These are phyloP conservation scores for Mucor saturninus DNA, from an alignment of 371 early-diverging fungal genomes.

Conservation along the genomic window DNA sequence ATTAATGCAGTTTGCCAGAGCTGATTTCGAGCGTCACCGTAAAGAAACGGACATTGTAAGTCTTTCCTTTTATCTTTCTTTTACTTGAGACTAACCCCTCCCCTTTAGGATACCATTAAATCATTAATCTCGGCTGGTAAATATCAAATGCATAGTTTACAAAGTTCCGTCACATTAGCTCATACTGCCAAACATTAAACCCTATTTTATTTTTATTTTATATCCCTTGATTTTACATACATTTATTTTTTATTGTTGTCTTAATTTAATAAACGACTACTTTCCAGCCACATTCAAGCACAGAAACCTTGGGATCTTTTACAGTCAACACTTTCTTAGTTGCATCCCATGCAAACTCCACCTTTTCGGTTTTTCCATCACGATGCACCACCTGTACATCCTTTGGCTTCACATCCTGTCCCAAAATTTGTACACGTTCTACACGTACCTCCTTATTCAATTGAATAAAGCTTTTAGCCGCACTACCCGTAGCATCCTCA, in stretches of 20 bases:
- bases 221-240: not conserved
- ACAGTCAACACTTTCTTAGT: conserved; percentile 49
- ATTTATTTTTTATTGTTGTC: not conserved
- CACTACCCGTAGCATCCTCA: conserved; percentile 23
- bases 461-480: conserved; percentile 31
- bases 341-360: conserved; percentile 27
- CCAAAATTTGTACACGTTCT: conserved; percentile 53
- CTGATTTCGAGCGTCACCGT: conserved; percentile 68
- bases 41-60: conserved; percentile 56
- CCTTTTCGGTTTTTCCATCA: conserved; percentile 7
- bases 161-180: conserved; percentile 48
- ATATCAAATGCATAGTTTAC: conserved; percentile 64
- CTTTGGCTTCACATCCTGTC: conserved; percentile 22
- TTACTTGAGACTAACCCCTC: too few relatives aligned
- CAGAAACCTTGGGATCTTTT: conserved; percentile 71
- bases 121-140: conserved; percentile 61
- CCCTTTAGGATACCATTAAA: conserved; percentile 56
- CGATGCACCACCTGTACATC: conserved; percentile 25
- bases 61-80: not conserved
- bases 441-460: conserved; percentile 38
- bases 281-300: conserved; percentile 66
- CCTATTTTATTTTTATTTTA: not conserved
- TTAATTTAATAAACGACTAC: conserved; percentile 43
- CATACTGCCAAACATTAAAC: conserved; percentile 26
- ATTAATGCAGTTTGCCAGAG: conserved; percentile 60